These are phyloP conservation scores for Aureobasidium sp. DNA, from an alignment of 2,329 filamentous ascomycete species.

Conservation along the genomic window DNA sequence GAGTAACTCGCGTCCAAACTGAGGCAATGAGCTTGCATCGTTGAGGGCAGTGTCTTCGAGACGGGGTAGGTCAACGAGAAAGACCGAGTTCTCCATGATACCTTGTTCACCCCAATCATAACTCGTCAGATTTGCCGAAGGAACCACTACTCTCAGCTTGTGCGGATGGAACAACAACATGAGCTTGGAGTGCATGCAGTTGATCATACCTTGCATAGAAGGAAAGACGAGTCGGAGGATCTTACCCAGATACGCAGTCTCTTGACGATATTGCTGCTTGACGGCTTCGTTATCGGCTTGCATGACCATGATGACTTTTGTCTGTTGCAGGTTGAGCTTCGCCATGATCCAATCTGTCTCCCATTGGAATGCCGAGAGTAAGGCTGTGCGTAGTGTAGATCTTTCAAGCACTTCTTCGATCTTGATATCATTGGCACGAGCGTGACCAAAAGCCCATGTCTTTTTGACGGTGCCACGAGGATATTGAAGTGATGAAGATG, in stretches of 20 bases:
- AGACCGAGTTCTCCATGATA: constrained; percentile 80
- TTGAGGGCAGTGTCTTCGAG: constrained; percentile 20
- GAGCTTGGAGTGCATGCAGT: constrained; percentile 88
- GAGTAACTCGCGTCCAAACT: constrained; percentile 62
- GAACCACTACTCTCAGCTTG: constrained; percentile 72
- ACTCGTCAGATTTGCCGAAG: constrained; percentile 75
- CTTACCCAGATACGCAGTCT: constrained; percentile 23
- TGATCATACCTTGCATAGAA: constrained; percentile 60
- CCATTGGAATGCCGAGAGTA: constrained; percentile 83
- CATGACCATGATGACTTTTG: constrained; percentile 49
- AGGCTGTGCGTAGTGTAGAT: constrained; percentile 60
- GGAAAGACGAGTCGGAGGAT: constrained; percentile 68
- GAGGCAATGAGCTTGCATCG: not conserved
- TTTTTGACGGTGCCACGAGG: constrained; percentile 64
- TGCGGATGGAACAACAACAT: constrained; percentile 73
- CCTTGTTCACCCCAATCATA: constrained; percentile 88
- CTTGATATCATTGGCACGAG: constrained; percentile 66
- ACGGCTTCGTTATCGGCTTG: constrained; percentile 44
- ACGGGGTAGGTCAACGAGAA: constrained; percentile 83
- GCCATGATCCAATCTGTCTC: constrained; percentile 68
- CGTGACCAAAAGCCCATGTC: constrained; percentile 63
- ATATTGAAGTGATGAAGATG: constrained; percentile 30
- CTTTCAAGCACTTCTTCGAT: constrained; percentile 81
- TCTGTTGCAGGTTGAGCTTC: constrained; percentile 45
- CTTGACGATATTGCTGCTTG: constrained; percentile 19